These are phyloP conservation scores for Pisolithus sp. DNA, from an alignment of 768 basidiomycete genomes.

Conservation along the genomic window DNA sequence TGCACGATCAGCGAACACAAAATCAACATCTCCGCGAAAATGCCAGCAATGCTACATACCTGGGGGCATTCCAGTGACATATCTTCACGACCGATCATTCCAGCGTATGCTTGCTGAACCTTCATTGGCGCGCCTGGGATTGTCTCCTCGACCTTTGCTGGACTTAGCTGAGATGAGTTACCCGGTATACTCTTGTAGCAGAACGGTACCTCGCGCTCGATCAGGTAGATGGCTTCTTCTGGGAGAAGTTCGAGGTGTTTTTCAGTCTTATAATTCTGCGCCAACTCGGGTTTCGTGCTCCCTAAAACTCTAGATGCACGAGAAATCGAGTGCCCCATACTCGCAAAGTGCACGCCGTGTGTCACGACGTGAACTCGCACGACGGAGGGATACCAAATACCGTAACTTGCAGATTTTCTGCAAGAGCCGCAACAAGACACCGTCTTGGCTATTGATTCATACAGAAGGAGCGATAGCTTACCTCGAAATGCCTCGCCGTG, in stretches of 20 bases:
- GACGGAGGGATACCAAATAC: conserved; percentile 67
- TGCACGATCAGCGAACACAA: not conserved
- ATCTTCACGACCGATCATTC: conserved; percentile 76
- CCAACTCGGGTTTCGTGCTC: conserved; percentile 13
- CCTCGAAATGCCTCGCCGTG: conserved; percentile 73
- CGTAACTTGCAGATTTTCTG: conserved; percentile 78
- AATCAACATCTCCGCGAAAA: not conserved
- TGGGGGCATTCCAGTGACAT: conserved; percentile 85
- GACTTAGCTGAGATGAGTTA: conserved; percentile 13
- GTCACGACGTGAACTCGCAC: conserved; percentile 60
- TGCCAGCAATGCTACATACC: conserved; percentile 36
- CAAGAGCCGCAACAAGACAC: not conserved
- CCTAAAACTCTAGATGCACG: conserved; percentile 23
- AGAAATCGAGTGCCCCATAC: conserved; percentile 75
- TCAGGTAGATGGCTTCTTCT: conserved; percentile 90
- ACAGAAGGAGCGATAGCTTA: conserved; percentile 25
- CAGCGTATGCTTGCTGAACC: conserved; percentile 83
- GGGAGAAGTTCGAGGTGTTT: conserved; percentile 83
- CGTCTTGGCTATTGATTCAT: not conserved
- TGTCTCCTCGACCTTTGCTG: conserved; percentile 26
- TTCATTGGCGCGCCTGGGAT: conserved; percentile 72
- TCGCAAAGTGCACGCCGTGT: conserved; percentile 80
- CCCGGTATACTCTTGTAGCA: conserved; percentile 62
- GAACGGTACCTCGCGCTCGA: conserved; percentile 83
- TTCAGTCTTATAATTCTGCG: conserved; percentile 33